Conservation (phyloP, 768 basidiomycete genomes). For the Kwoniella dejecticola region DNA sequence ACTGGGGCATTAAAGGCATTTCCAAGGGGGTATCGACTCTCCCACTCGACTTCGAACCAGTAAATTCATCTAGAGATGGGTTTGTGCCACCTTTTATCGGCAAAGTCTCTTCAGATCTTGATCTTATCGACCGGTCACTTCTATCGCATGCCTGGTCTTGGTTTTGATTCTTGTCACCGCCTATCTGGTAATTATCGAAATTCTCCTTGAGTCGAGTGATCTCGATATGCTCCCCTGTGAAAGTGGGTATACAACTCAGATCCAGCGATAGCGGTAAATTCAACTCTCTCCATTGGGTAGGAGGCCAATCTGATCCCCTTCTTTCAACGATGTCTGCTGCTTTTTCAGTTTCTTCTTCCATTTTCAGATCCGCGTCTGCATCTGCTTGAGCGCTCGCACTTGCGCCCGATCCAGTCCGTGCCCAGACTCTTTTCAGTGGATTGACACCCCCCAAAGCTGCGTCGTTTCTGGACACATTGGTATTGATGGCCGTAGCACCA, state of each 20-base stretch:
- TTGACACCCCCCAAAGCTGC: neutral
- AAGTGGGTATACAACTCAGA: slow-evolving; percentile 10
- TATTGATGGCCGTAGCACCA: too few relatives aligned
- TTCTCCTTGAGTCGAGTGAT: neutral
- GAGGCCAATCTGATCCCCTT: slow-evolving; percentile 24
- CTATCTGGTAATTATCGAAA: too few relatives aligned
- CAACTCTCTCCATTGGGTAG: slow-evolving; percentile 15
- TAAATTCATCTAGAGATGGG: neutral
- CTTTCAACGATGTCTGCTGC: too few relatives aligned
- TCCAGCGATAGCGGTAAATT: too few relatives aligned
- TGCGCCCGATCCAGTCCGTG: neutral
- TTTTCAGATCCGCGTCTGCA: too few relatives aligned
- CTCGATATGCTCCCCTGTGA: neutral
- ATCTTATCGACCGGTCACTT: too few relatives aligned
- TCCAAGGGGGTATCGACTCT: slow-evolving; percentile 19
- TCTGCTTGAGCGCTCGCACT: too few relatives aligned
- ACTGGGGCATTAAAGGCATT: slow-evolving; percentile 3
- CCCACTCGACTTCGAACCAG: too few relatives aligned
- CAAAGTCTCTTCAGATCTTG: neutral
- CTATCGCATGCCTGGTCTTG: neutral
- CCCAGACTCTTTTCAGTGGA: neutral
- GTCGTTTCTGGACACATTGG: too few relatives aligned
- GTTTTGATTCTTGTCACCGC: neutral
- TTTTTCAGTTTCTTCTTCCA: too few relatives aligned
- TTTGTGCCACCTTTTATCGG: neutral